A percentile compares a stretch with the other conserved stretches of the same genome.
These are phyloP conservation scores for Apophysomyces trapeziformis DNA, from an alignment of 371 early-diverging fungal species.

Conservation along the genomic window DNA sequence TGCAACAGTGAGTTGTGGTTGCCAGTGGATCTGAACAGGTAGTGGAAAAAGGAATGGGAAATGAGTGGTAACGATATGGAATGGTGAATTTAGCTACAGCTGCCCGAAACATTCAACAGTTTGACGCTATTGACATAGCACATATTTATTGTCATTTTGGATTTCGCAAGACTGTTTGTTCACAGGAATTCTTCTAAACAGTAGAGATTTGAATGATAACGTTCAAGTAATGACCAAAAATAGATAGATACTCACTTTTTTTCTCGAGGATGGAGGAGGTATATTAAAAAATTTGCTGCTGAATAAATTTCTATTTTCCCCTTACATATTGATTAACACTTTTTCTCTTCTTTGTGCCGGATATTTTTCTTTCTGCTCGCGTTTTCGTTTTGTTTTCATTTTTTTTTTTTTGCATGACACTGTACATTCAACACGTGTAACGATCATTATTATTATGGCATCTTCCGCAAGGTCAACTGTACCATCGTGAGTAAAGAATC, in stretches of 20 bases:
- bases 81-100: no score
- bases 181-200: background rate
- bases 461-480: background rate
- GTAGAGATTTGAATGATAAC: constrained; percentile 9
- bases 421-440: constrained; percentile 7
- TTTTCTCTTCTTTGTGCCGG: background rate
- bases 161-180: background rate
- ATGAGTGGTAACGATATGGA: no score
- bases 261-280: constrained; percentile 11
- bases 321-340: constrained; percentile 3
- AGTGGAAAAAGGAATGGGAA: no score
- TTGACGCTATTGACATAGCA: no score
- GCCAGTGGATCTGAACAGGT: no score
- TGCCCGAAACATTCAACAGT: no score
- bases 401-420: background rate
- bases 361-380: constrained; percentile 3
- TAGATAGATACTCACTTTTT: constrained; percentile 1
- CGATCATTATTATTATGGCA: background rate
- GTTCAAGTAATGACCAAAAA: constrained; percentile 8
- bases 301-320: constrained; percentile 7
- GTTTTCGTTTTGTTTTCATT: constrained; percentile 2
- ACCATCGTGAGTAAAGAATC: background rate
- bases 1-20: no score
- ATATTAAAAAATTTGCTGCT: background rate
- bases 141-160: no score